Base-by-base conservation (phyloP, 2,329 filamentous ascomycete species). In the Fusarium agapanthi region DNA sequence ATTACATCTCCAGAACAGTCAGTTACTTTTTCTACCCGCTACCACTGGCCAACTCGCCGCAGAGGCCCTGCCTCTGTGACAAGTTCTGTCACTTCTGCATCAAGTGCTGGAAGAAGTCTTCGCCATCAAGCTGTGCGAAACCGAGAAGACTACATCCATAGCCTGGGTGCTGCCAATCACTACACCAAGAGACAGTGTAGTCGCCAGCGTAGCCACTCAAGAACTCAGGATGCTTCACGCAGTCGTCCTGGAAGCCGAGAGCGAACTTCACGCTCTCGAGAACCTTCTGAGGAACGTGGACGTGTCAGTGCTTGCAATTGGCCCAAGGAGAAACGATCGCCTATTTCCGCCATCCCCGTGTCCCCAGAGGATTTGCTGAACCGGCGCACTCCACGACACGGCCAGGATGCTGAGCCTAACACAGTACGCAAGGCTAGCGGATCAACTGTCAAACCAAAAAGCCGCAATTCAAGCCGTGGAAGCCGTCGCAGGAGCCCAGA, bases 341-440 rank as follows among this genome's bases (percentile, higher is more conserved):
- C 28, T 28, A 3, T 95, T 95, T 5, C 98, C 95, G 0, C 95
- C 95, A 0, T 97, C 5, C 94, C 95, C 7, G 98, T 98, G 95
- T 97, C 95, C 7, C 95, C 95, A 0, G 94, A 97, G 76, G 95
- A 97, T 76, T 80, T 93, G 67, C 89, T 90, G 77, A 91, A 88
- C 75, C 81, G 92, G 53, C 88, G 87, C 69, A 88, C 84, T 2
- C 84, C 85, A 1, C 82, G 78, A 35, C 74, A 77, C 71, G 78
- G 57, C 12, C 77, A 79, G 87, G 24, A 84, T n/a, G n/a, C n/a
- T n/a, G n/a, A n/a, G n/a, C n/a, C n/a, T n/a, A n/a, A n/a, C 86
- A 10, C 85, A 1, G 82, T 84, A 34, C 82, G 83, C 38, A 88
- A 87, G 76, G 78, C 82, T 12, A 80, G 79, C 61, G 78, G 72